A percentile compares a stretch with the other conserved stretches of the same genome.
Conservation (phyloP, 2,329 filamentous ascomycete genomes). For the Zymoseptoria tritici region DNA sequence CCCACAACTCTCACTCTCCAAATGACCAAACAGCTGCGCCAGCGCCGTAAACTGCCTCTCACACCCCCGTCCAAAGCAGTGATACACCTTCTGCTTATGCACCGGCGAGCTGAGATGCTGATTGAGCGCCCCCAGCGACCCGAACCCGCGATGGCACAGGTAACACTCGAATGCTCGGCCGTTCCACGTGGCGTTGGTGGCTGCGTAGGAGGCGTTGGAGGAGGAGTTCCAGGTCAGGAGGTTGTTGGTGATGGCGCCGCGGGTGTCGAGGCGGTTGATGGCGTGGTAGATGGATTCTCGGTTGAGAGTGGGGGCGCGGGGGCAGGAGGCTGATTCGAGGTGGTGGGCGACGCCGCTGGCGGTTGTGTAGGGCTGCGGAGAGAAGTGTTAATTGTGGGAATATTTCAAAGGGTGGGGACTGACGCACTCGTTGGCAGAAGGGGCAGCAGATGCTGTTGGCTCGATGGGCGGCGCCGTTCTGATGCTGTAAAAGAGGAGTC, state of each 20-base stretch:
- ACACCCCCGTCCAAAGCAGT: constrained; percentile 38
- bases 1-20: constrained; percentile 40
- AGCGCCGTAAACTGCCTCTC: constrained; percentile 33
- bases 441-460: constrained; percentile 44
- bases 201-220: constrained; percentile 27
- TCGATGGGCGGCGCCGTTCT: constrained; percentile 45
- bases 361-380: constrained; percentile 32
- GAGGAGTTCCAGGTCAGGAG: constrained; percentile 42
- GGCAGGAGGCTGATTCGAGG: constrained; percentile 50
- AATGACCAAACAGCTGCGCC: constrained; percentile 38
- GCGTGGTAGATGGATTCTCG: constrained; percentile 43
- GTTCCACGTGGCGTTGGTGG: constrained; percentile 41
- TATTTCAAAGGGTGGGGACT: background rate
- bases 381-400: too few species aligned
- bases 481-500: constrained; percentile 26
- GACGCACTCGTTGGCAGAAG: constrained; percentile 40
- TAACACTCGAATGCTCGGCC: constrained; percentile 45
- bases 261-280: constrained; percentile 42
- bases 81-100: constrained; percentile 44
- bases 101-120: constrained; percentile 48
- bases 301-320: constrained; percentile 38
- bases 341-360: constrained; percentile 51
- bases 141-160: constrained; percentile 45
- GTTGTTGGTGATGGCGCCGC: constrained; percentile 45
- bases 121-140: constrained; percentile 33